Base-by-base conservation (phyloP, 2,329 filamentous ascomycete genomes). In the Cytospora piceicola region DNA sequence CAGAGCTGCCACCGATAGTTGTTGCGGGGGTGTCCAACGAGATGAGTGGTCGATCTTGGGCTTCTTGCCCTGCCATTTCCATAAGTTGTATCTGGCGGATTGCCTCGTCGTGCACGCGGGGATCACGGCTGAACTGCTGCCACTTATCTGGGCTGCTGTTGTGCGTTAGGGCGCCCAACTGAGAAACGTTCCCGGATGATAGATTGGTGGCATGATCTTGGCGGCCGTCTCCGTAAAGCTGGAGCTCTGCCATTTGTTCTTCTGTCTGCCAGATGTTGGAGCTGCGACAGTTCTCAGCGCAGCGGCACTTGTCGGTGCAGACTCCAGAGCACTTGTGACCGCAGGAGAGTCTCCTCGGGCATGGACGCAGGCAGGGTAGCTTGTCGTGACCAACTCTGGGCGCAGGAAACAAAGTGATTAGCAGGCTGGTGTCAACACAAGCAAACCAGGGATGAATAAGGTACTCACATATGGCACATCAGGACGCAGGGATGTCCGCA, bases 401-500 rank as follows among this genome's bases (percentile, higher is more conserved):
- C 54, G 17, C 14, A 27, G 32, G 22, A 22, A 58, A 17, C 24
- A 51, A n/a, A 5, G 9, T 27, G 6, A 15, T 56, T 15, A 57
- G 53, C 15, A 27, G 5, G 27, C 39, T 12, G 9, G 20, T 12
- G 34, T 39, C 15, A 24, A 34, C 46, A n/a, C 27, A 29, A 46
- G 12, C 8, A 1, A 4, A 24, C 4, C 9, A 7, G 14, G 30
- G 56, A 4, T 20, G 9, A 20, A 15, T 54, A 80, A 24, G 1
- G 5, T 46, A n/a, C 77, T 75, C 73, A 83, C 81, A 79, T 77
- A 70, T 88, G 86, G 67, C 86, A 89, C 46, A 70, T 76, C 3
- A 84, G 70, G 4, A 72, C 72, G 71, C 86, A 89, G 36, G 59
- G 53, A 70, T 89, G 86, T 1, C 83, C 83, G 68, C 86, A 88